Evolutionary conservation across 768 basidiomycete species (phyloP).

Genomic region (Tricholoma flavovirens): DNA sequence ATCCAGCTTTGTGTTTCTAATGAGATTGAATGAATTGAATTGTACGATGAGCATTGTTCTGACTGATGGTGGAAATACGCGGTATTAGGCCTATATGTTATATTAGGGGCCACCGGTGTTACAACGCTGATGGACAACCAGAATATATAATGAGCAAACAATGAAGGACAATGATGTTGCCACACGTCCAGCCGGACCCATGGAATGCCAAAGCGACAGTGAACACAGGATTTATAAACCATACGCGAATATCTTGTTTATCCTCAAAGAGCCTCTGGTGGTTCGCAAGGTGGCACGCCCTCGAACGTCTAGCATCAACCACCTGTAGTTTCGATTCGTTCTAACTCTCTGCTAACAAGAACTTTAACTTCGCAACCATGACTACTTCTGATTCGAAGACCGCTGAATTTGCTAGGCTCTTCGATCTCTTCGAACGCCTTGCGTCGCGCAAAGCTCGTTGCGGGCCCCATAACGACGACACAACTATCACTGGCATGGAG

Average conservation of each 20-base stretch:
- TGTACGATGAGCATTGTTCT: not conserved
- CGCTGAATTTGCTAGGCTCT: slow-evolving; percentile 49
- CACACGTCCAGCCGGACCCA: not conserved
- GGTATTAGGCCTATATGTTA: too few relatives aligned
- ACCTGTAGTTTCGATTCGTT: not conserved
- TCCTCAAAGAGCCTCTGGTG: not conserved
- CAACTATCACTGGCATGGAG: slow-evolving; percentile 18
- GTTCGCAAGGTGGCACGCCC: not conserved
- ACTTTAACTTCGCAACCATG: slow-evolving; percentile 5
- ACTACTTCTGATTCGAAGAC: slow-evolving; percentile 31
- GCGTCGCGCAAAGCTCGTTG: slow-evolving; percentile 36
- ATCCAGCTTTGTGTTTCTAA: too few relatives aligned
- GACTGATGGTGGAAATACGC: not conserved
- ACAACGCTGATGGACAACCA: not conserved
- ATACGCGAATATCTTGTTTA: not conserved
- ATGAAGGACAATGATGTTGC: not conserved
- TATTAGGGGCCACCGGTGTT: not conserved
- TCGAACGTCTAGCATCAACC: not conserved
- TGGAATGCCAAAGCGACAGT: not conserved
- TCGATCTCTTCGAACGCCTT: slow-evolving; percentile 48
- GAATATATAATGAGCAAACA: not conserved
- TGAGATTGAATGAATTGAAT: not conserved
- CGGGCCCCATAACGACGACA: slow-evolving; percentile 22
- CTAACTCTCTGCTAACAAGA: too few relatives aligned
- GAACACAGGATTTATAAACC: not conserved